Percentiles rank a stretch among this genome's conserved stretches.
Evolutionary conservation across 2,329 filamentous ascomycete genomes (phyloP).

Genomic region (Verticillium alfalfae): DNA sequence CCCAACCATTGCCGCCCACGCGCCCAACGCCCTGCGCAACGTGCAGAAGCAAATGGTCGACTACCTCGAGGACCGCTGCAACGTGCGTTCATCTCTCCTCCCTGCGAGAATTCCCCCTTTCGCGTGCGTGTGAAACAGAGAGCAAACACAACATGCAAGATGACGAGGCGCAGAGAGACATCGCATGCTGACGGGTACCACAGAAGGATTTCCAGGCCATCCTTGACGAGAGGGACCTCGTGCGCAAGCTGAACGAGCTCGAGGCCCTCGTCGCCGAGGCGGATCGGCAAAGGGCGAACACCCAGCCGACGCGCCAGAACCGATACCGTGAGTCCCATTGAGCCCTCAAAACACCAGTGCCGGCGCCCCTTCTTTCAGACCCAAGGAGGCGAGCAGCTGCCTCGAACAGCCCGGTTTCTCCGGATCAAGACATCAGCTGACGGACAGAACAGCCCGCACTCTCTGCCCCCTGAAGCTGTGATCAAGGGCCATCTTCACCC

Average conservation of each 20-base stretch:
- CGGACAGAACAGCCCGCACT: constrained; percentile 39
- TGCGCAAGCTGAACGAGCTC: constrained; percentile 53
- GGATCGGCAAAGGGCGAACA: constrained; percentile 26
- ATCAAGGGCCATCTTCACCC: constrained; percentile 51
- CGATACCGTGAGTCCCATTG: constrained; percentile 36
- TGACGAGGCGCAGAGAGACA: neutral
- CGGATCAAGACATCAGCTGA: neutral
- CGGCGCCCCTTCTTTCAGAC: neutral
- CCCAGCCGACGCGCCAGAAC: constrained; percentile 17
- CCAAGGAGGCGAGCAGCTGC: neutral
- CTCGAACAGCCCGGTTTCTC: too few relatives aligned
- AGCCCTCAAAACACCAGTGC: neutral
- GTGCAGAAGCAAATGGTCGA: constrained; percentile 56
- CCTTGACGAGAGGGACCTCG: constrained; percentile 43
- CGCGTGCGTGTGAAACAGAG: neutral
- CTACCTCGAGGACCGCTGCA: constrained; percentile 47
- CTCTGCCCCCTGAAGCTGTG: constrained; percentile 46
- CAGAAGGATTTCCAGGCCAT: constrained; percentile 54
- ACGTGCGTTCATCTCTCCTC: constrained; percentile 22
- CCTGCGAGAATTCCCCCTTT: neutral
- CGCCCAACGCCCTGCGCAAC: constrained; percentile 44
- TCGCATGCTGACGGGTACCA: neutral
- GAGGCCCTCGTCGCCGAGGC: constrained; percentile 51
- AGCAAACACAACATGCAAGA: too few relatives aligned
- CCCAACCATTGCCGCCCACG: constrained; percentile 48